Base-by-base conservation (phyloP, 306 rosid species). In the Crotalaria pallida region DNA sequence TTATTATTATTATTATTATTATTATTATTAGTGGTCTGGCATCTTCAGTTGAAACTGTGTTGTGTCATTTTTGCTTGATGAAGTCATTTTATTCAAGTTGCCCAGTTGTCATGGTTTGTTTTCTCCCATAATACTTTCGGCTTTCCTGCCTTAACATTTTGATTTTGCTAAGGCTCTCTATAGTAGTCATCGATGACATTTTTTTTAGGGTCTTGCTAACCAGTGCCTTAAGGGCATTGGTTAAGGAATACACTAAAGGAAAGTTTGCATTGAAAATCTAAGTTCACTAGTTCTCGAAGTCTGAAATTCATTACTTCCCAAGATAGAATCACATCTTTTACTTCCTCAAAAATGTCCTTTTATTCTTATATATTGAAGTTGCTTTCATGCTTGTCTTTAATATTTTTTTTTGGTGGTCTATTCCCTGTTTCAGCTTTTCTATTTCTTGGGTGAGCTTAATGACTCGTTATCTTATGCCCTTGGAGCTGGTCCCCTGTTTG, bases 391-490 rank as follows among this genome's bases (percentile, higher is more conserved):
- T 18, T 78, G 31, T 70, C 29, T 27, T 68, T 71, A 67, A 27
- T 51, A 8, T 49, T 76, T 67, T 52, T 23, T 61, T 19, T 61
- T 19, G 56, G 60, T 48, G 34, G 44, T 61, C 38, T 3, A 21
- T 61, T 61, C 7, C 22, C 24, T 40, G 64, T 71, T 61, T 68
- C 82, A 94, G 98, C 95, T 94, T 51, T 94, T 94, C 78, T 94
- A 94, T 71, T 94, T 90, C 85, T 83, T 94, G 92, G 96, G 96
- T 33, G 98, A 94, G 73, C 92, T 94, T 57, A 90, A 90, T 41
- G 98, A 94, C 77, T 91, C 98, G 0, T 72, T 94, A 56, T 88
- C 98, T 17, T 94, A 94, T 73, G 97, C 98, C 45, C 96, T 94
- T 70, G 98, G 98, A 76, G 98, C 98, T 49, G 92, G 95, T 74